Evolutionary conservation across 2,329 filamentous ascomycete species (phyloP), one percentile per base, ranked within the genome.

Genomic region (Colletotrichum aenigma): DNA sequence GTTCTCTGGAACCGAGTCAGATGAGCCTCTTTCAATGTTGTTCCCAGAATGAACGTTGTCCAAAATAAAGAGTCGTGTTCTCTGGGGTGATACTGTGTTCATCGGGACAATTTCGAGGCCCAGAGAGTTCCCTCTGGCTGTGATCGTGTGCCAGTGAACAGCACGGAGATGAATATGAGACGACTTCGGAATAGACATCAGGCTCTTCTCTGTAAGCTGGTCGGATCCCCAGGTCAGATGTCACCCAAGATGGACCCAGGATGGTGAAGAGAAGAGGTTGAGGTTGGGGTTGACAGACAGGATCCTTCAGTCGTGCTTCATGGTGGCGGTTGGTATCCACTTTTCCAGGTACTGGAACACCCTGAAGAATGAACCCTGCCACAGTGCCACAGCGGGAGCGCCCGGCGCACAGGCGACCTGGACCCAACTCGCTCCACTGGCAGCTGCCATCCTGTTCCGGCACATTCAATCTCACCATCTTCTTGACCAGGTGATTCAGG

Each of bases 311-410:
- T 64, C n/a, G n/a, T n/a, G n/a, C 24, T n/a, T 32, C 16, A 7
- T 32, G 64, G 56, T 24, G 38, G 24, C n/a, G 8, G 48, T 32
- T 26, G 7, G 5, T 58, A 10, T 24, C 66, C 66, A 24, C 65
- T 30, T 66, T 68, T 32, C 34, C 65, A 30, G 36, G 26, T 24
- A 30, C 24, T 62, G 48, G 56, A 26, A 61, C 71, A 65, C 66
- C 24, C 66, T 65, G 71, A 70, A 70, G 66, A 74, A 70, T 65
- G 71, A 74, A 70, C 71, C 71, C 67, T 71, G 71, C 66, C 71
- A 70, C 58, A 32, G 32, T 43, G 48, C 56, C 58, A 32, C 30
- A 43, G 34, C 71, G 66, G 66, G 34, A 65, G 58, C 26, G 43
- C 60, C 60, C 65, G 65, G 21, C 16, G 21, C 69, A 64, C 60